phyloP scores from a whole-genome alignment of 169 alveolate genomes.

The Plasmodium chabaudi region DNA sequence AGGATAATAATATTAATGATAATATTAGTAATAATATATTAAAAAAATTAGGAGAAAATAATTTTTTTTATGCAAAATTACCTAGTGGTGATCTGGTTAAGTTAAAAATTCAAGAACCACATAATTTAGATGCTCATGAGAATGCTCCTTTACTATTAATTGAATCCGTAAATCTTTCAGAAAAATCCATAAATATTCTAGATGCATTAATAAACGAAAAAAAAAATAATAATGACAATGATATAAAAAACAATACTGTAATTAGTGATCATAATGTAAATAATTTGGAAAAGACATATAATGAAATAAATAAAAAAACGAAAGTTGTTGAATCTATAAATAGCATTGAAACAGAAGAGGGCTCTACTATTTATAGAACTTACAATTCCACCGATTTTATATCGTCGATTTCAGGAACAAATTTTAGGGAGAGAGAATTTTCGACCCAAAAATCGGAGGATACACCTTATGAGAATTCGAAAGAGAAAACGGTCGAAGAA shows the following conservation, averaged over 20 bases:
- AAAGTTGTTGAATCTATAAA: constrained; percentile 16
- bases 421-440: too few relatives aligned
- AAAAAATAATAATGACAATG: constrained; percentile 12
- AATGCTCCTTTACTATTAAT: constrained; percentile 46
- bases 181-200: constrained; percentile 1
- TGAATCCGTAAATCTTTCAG: constrained; percentile 55
- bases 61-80: constrained; percentile 70
- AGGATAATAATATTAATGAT: not conserved
- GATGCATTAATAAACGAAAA: constrained; percentile 5
- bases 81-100: constrained; percentile 74
- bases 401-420: too few relatives aligned
- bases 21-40: constrained; percentile 12
- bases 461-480: too few relatives aligned
- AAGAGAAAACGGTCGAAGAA: not conserved
- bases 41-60: constrained; percentile 31
- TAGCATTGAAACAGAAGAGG: constrained; percentile 28
- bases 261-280: constrained; percentile 10
- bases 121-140: constrained; percentile 18
- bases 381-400: too few relatives aligned
- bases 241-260: not conserved
- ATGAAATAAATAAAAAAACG: constrained; percentile 12
- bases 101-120: constrained; percentile 43
- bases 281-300: constrained; percentile 36
- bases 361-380: constrained; percentile 7
- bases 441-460: too few relatives aligned